phyloP scores from a whole-genome alignment of 306 rosid species.

The Gastrolobium bilobum region DNA sequence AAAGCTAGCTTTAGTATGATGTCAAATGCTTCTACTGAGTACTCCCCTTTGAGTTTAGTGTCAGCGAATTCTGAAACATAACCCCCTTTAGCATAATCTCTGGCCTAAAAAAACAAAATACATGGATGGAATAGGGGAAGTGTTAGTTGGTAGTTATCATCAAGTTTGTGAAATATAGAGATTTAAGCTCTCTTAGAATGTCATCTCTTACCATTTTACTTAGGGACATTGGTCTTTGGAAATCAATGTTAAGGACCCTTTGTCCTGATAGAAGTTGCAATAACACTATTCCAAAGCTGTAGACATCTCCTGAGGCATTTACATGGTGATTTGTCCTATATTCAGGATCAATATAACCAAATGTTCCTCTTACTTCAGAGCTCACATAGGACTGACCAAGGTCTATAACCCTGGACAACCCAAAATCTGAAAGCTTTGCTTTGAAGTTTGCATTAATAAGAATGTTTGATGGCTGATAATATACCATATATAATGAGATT shows the following conservation, averaged over 20 bases:
- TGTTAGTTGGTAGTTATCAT: not conserved
- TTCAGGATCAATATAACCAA: conserved; percentile 81
- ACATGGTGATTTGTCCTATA: conserved; percentile 68
- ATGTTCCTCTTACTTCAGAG: conserved; percentile 82
- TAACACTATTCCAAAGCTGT: conserved; percentile 74
- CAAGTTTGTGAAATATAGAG: not conserved
- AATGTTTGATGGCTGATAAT: conserved; percentile 74
- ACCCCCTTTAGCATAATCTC: conserved; percentile 49
- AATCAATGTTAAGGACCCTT: conserved; percentile 62
- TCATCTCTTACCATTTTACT: conserved; percentile 60
- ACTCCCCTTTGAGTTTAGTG: conserved; percentile 63
- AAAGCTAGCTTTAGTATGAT: conserved; percentile 64
- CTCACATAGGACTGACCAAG: conserved; percentile 66
- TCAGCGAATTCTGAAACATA: conserved; percentile 65
- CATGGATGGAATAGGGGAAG: not conserved
- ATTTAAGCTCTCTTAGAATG: not conserved
- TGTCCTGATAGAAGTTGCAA: conserved; percentile 72
- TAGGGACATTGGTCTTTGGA: conserved; percentile 60
- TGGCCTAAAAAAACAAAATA: conserved; percentile 58
- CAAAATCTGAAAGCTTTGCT: conserved; percentile 81
- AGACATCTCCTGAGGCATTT: conserved; percentile 74
- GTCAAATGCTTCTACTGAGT: conserved; percentile 65
- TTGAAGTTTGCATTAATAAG: conserved; percentile 62
- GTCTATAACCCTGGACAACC: conserved; percentile 71
- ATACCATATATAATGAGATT: conserved; percentile 20